phyloP scores from a whole-genome alignment of 2,329 filamentous ascomycete genomes.

The Ceratocystis albifundus region DNA sequence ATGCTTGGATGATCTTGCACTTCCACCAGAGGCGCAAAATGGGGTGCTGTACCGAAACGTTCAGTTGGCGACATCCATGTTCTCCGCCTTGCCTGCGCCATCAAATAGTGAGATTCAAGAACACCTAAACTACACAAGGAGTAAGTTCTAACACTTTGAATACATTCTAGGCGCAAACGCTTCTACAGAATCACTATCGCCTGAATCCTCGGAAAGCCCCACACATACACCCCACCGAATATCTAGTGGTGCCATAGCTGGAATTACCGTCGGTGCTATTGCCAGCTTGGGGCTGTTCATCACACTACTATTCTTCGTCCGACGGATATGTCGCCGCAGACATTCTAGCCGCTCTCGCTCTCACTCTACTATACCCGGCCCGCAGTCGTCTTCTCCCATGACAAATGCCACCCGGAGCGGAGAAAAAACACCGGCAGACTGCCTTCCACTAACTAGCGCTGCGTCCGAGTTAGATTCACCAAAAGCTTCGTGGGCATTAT shows the following conservation, averaged over 20 bases:
- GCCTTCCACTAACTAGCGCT: too few relatives aligned
- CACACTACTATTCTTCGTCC: neutral
- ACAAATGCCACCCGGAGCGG: neutral
- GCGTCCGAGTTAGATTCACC: neutral
- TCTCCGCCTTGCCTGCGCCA: neutral
- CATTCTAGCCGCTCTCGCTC: neutral
- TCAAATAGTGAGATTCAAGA: neutral
- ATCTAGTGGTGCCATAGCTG: conserved; percentile 16
- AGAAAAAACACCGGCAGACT: neutral
- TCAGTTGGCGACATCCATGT: neutral
- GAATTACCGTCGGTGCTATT: conserved; percentile 13
- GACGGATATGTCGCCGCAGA: neutral
- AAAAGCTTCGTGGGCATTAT: conserved; percentile 8
- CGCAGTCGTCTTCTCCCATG: neutral
- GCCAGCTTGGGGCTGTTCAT: neutral
- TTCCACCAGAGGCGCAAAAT: neutral
- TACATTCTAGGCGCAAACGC: neutral
- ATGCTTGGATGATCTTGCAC: conserved; percentile 19
- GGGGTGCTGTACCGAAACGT: conserved; percentile 10
- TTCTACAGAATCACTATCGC: neutral
- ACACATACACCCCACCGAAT: neutral
- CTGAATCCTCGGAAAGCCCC: neutral
- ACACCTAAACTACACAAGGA: too few relatives aligned
- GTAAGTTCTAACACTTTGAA: neutral
- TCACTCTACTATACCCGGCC: neutral